Percentiles rank a stretch among this genome's conserved stretches.
These are phyloP conservation scores for Sanguinoderma infundibulare DNA, from an alignment of 1,284 basidiomycete genomes.

Conservation along the genomic window DNA sequence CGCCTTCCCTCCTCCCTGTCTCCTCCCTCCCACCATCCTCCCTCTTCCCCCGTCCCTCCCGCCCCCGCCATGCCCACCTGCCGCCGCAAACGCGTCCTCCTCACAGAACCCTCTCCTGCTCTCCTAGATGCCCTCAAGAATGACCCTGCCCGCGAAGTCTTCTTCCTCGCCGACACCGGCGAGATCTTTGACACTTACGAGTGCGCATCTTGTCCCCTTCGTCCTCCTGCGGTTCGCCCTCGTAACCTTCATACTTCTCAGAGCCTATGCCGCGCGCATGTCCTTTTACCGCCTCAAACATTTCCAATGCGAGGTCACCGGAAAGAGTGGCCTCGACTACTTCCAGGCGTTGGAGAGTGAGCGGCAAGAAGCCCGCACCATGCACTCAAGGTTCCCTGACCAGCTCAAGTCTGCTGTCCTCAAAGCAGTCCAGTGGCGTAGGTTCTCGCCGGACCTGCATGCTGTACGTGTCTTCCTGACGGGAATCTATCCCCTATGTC, in stretches of 20 bases:
- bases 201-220: slow-evolving; percentile 48
- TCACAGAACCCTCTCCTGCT: slow-evolving; percentile 75
- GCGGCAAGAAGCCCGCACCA: slow-evolving; percentile 82
- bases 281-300: slow-evolving; percentile 93
- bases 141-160: slow-evolving; percentile 78
- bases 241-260: slow-evolving; percentile 39
- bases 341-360: slow-evolving; percentile 94
- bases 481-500: slow-evolving; percentile 15
- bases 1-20: slow-evolving; percentile 28
- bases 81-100: slow-evolving; percentile 89
- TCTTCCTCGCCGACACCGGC: slow-evolving; percentile 89
- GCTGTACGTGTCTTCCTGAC: slow-evolving; percentile 24
- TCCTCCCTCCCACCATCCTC: slow-evolving; percentile 21
- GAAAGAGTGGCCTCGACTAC: slow-evolving; percentile 92
- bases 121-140: slow-evolving; percentile 67
- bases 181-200: slow-evolving; percentile 96
- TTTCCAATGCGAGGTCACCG: slow-evolving; percentile 95
- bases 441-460: slow-evolving; percentile 39
- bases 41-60: slow-evolving; percentile 17
- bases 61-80: slow-evolving; percentile 77
- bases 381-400: slow-evolving; percentile 92
- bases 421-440: slow-evolving; percentile 94
- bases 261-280: slow-evolving; percentile 89
- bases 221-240: slow-evolving; percentile 24
- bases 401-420: slow-evolving; percentile 92